These are phyloP conservation scores for Zelonia costaricensis DNA, from an alignment of 208 protist species.

Conservation along the genomic window DNA sequence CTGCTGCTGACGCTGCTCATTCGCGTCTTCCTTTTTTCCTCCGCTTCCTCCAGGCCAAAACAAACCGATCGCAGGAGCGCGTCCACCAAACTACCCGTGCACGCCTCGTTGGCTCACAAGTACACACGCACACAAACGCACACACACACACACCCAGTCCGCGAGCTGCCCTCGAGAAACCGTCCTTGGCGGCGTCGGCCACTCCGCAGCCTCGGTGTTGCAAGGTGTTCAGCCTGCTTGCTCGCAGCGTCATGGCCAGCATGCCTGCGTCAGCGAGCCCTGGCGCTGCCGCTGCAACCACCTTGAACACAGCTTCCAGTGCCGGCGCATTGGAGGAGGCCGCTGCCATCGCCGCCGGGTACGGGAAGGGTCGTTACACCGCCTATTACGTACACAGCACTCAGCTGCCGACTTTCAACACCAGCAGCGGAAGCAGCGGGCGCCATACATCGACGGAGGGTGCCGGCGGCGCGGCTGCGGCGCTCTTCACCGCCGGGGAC, in stretches of 20 bases:
- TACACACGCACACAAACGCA: neutral
- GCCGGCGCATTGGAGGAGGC: constrained; percentile 7
- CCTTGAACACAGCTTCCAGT: neutral
- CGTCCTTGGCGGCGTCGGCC: neutral
- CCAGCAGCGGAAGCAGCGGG: too few species aligned
- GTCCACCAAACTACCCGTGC: too few species aligned
- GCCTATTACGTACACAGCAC: constrained; percentile 53
- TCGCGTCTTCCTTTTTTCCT: too few species aligned
- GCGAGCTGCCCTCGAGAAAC: neutral
- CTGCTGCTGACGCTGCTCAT: too few species aligned
- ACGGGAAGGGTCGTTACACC: constrained; percentile 14
- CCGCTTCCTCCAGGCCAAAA: too few species aligned
- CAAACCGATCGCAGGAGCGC: neutral
- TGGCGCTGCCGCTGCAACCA: too few species aligned
- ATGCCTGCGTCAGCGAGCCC: neutral
- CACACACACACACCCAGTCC: neutral
- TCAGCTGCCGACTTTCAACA: constrained; percentile 35
- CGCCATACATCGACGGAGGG: too few species aligned
- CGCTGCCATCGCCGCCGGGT: constrained; percentile 22
- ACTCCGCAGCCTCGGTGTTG: too few species aligned
- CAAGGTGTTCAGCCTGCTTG: too few species aligned
- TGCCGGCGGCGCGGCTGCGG: neutral
- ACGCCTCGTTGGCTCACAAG: neutral
- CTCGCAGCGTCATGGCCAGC: too few species aligned
- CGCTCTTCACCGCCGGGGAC: constrained; percentile 22